These are phyloP conservation scores for Leccinum pellstonianum DNA, from an alignment of 768 basidiomycete species.

Conservation along the genomic window DNA sequence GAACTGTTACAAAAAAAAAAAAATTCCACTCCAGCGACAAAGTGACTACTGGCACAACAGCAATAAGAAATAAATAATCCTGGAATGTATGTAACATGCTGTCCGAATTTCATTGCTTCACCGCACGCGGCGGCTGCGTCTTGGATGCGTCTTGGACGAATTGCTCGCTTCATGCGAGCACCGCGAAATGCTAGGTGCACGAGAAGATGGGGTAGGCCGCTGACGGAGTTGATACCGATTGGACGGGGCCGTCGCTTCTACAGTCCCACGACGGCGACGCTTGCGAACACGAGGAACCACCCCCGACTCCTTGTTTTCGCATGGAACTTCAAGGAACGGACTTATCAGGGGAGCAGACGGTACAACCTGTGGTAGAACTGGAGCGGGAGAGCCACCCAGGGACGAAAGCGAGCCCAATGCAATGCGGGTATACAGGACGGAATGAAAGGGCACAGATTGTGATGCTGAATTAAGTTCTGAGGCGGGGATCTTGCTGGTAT, in stretches of 20 bases:
- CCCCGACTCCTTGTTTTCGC: conserved; percentile 8
- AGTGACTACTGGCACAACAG: conserved; percentile 28
- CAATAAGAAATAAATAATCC: conserved; percentile 38
- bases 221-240: conserved; percentile 33
- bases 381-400: conserved; percentile 1
- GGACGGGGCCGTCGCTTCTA: conserved; percentile 7
- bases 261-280: conserved; percentile 11
- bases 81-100: conserved; percentile 1
- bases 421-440: conserved; percentile 39
- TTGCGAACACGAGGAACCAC: conserved; percentile 7
- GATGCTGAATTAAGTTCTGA: conserved; percentile 39
- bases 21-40: conserved; percentile 10
- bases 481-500: conserved; percentile 34
- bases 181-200: conserved; percentile 17
- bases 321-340: conserved; percentile 11
- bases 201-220: conserved; percentile 23
- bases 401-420: conserved; percentile 30
- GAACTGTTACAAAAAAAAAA: neutral
- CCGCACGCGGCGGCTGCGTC: conserved; percentile 14
- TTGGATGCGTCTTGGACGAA: conserved; percentile 16
- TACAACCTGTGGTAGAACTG: conserved; percentile 6
- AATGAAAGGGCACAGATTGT: conserved; percentile 28
- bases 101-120: conserved; percentile 3
- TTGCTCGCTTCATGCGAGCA: conserved; percentile 13
- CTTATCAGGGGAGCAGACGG: conserved; percentile 9